A percentile compares a stretch with the other conserved stretches of the same genome.
Conservation (phyloP, 257 asterid species). For the Jaltomata sinuosa region DNA sequence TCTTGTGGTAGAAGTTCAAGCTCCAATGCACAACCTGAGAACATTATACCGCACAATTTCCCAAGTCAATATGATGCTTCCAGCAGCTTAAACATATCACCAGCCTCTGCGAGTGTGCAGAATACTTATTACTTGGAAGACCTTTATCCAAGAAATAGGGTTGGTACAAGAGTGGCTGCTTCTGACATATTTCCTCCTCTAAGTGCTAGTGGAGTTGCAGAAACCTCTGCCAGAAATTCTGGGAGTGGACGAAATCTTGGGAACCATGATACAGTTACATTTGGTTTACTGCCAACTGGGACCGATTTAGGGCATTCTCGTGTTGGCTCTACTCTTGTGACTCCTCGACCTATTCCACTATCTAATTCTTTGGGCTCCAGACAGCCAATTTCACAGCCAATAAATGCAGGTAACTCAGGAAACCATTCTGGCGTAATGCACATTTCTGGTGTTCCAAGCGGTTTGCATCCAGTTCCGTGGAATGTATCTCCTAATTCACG, state of each 20-base stretch:
- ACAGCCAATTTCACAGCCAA: constrained; percentile 25
- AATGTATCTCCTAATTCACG: constrained; percentile 33
- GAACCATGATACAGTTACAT: constrained; percentile 32
- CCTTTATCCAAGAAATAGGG: constrained; percentile 31
- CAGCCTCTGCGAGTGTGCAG: constrained; percentile 30
- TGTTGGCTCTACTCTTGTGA: constrained; percentile 18
- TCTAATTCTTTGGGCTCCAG: constrained; percentile 30
- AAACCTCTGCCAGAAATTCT: constrained; percentile 40
- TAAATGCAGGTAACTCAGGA: constrained; percentile 16
- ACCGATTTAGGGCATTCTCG: constrained; percentile 30
- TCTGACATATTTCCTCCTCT: constrained; percentile 29
- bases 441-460: constrained; percentile 33
- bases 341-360: constrained; percentile 20
- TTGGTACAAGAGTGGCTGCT: constrained; percentile 21
- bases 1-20: constrained; percentile 56
- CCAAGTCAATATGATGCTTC: constrained; percentile 30
- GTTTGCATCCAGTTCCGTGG: constrained; percentile 38
- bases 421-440: constrained; percentile 36
- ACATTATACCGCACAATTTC: constrained; percentile 27
- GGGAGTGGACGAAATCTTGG: constrained; percentile 22
- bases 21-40: constrained; percentile 35
- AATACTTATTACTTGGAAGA: constrained; percentile 31
- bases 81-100: constrained; percentile 29
- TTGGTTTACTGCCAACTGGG: constrained; percentile 27
- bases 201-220: constrained; percentile 29